Base-by-base conservation (phyloP, 495 filamentous ascomycete genomes). In the Neurospora discreta region DNA sequence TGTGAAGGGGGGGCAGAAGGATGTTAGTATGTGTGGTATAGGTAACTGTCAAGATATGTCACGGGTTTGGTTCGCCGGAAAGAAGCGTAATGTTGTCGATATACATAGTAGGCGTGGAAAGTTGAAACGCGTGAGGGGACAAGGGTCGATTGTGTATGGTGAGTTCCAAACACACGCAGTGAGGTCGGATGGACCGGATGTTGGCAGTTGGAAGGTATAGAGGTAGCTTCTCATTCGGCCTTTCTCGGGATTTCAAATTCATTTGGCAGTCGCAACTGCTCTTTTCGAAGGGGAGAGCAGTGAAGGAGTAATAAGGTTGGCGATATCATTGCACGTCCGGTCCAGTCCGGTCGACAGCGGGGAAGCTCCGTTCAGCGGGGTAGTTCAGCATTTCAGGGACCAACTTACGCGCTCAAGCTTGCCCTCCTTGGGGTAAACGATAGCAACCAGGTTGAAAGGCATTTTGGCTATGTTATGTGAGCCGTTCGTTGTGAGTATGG, bases 341-440 rank as follows among this genome's bases (percentile, higher is more conserved):
- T 58, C 46, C 20, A 58, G 42, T 58, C 46, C 20, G 26, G 42
- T 58, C 46, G 4, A 23, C 46, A 58, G 11, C 46, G 20, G 20
- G 46, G 46, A 60, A 65, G 7, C 26, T 65, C 46, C 20, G 46
- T 58, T 15, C 20, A 30, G 23, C 18, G 18, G 18, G 18, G 43
- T 2, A 58, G 13, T 65, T 65, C 52, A 18, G 8, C 52, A 65
- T 9, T 65, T 26, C 52, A 33, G 26, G 8, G 11, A 65, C 26
- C 52, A 65, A 73, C 72, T 16, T 75, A 78, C 75, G 33, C 77
- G 73, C 8, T 72, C 72, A n/a, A 77, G 60, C 20, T 68, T 65
- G 68, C 75, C 77, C 16, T 72, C 72, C 67, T 78, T 78, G 69
- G 77, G 77, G 7, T 71, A 71, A n/a, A 78, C 18, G 10, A 77